Evolutionary conservation across 345 rosid species (phyloP), one percentile per base, ranked within the genome.

Genomic region (Melaleuca alternifolia): DNA sequence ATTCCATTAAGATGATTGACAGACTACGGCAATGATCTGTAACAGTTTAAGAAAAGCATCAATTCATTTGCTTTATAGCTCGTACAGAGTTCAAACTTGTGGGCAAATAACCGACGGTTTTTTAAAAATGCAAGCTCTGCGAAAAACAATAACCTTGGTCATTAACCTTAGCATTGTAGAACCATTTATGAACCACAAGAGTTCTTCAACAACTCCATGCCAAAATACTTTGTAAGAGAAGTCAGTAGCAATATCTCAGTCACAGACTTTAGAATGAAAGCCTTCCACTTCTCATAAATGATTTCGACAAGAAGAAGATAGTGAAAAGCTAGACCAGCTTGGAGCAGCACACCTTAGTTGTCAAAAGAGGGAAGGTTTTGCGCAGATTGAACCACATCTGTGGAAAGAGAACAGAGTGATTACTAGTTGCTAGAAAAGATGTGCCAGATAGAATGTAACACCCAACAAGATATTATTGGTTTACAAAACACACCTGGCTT

Each of bases 161-260:
- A 83, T 90, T 88, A 95, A 95, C 99, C 97, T 93, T 97, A 86
- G 98, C 96, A 91, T 86, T 85, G 96, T 93, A 86, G 98, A 97
- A 83, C 99, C 98, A 86, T 98, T 97, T 83, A 95, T 93, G 91
- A 95, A 96, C 99, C 99, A 95, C 20, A 95, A 91, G 89, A 96
- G 96, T 90, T 97, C 99, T 89, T 96, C 99, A 89, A 95, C 93
- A 90, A 96, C 97, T 83, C 95, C 98, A 61, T 96, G 92, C 99
- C 99, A 97, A 87, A 94, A 97, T 50, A 95, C 97, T 94, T 93
- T 97, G 97, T 95, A 84, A 71, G 86, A 92, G 84, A 85, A 87
- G 85, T 89, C 51, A 65, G 83, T 21, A 84, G 71, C 50, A 86
- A 77, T 85, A 54, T 51, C 76, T 41, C 51, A 52, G 84, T 24